Evolutionary conservation across 331 rosid genomes (phyloP).

Genomic region (Quercus phellos): DNA sequence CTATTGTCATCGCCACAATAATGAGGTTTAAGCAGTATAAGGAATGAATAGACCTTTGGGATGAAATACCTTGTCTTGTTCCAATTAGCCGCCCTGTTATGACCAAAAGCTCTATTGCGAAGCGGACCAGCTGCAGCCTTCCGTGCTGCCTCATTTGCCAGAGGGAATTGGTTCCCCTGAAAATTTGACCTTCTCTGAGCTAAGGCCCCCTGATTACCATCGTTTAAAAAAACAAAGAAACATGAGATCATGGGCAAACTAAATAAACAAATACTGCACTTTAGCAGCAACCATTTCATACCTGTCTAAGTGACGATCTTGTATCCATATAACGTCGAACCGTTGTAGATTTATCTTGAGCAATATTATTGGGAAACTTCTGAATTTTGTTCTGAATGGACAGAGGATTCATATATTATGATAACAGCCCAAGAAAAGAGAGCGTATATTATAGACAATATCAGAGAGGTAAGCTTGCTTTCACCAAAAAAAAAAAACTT

Average conservation of each 20-base stretch:
- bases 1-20: background rate
- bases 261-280: background rate
- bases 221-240: background rate
- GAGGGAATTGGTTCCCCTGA: slow-evolving; percentile 70
- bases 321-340: slow-evolving; percentile 33
- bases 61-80: slow-evolving; percentile 67
- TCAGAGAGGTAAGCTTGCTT: background rate
- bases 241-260: background rate
- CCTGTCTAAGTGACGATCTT: slow-evolving; percentile 56
- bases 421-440: background rate
- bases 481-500: slow-evolving; percentile 11
- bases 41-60: background rate
- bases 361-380: slow-evolving; percentile 35
- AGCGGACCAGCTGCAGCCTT: slow-evolving; percentile 67
- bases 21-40: background rate
- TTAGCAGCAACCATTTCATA: slow-evolving; percentile 2
- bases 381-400: slow-evolving; percentile 57
- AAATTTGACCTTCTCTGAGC: slow-evolving; percentile 82
- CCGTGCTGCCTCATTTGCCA: slow-evolving; percentile 58
- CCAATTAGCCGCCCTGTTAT: slow-evolving; percentile 56
- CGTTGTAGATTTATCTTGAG: slow-evolving; percentile 61
- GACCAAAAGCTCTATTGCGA: slow-evolving; percentile 41
- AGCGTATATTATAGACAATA: background rate
- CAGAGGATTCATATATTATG: background rate
- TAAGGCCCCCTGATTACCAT: slow-evolving; percentile 55